Evolutionary conservation across 495 filamentous ascomycete species (phyloP), one percentile per base, ranked within the genome.

Genomic region (Xylaria acuta): DNA sequence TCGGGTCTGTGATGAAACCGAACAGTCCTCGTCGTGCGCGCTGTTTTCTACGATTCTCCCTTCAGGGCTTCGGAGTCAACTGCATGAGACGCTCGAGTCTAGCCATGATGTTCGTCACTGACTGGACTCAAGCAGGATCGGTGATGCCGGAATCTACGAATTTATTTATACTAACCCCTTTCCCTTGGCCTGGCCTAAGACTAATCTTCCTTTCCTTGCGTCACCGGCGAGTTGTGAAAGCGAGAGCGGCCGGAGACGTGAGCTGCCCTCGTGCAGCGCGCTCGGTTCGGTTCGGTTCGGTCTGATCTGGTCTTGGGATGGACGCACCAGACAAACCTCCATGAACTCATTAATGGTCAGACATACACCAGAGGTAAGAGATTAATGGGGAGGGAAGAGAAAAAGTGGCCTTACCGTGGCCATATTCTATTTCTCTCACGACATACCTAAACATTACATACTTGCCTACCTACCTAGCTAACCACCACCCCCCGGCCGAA

Each of bases 371-470:
- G 11, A 43, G 25, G 58, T 63, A 41, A 18, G 36, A 63, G 27
- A 41, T 63, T 27, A 27, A 54, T 54, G 11, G 11, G 30, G 14
- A 25, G 27, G 36, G 34, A 40, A 9, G n/a, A 9, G 16, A 40
- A 43, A n/a, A 43, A 27, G 60, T 41, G 36, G 60, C 38, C 60
- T 30, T 64, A 41, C n/a, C 60, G 38, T 64, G 38, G 38, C 60
- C 60, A 30, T 25, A 22, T 22, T 38, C 34, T 64, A 16, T 64
- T 30, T 43, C 22, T 64, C 7, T 64, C n/a, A 43, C 38, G 11
- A 22, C 22, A 30, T 38, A 22, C 9, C 18, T 20, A 5, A 8
- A 18, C 30, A 59, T 36, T 59, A 59, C 54, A 59, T 20, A 11
- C 51, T 14, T 30, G 22, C 25, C 16, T 20, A 56, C 16, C 36